Conservation (phyloP, 1,139 yeast genomes). For the Sugiyamaella xylanicola region DNA sequence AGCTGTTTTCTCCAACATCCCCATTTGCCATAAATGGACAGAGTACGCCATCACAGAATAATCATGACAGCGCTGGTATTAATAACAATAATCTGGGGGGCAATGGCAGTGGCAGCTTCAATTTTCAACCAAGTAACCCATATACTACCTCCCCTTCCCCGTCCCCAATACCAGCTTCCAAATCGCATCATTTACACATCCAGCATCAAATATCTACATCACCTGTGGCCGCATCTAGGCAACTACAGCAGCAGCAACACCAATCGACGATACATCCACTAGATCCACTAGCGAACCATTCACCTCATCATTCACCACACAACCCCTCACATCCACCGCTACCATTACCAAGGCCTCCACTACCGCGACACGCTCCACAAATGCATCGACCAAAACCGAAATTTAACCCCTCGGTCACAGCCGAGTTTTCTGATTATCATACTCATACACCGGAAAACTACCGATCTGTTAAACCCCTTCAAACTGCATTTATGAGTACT, state of each 20-base stretch:
- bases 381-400: conserved; percentile 24
- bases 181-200: conserved; percentile 14
- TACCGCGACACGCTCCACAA: conserved; percentile 7
- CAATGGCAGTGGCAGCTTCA: conserved; percentile 22
- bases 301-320: not conserved
- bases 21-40: conserved; percentile 18
- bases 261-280: not conserved
- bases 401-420: conserved; percentile 34
- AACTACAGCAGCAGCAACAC: conserved; percentile 1
- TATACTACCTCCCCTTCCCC: conserved; percentile 28
- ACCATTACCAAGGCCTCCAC: conserved; percentile 11
- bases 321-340: not conserved
- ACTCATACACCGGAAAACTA: conserved; percentile 51
- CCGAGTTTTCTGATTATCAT: conserved; percentile 37
- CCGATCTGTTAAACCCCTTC: conserved; percentile 77
- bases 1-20: conserved; percentile 20
- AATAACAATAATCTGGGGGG: conserved; percentile 17
- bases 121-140: conserved; percentile 16
- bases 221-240: conserved; percentile 7
- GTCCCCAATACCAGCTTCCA: conserved; percentile 23
- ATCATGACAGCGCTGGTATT: not conserved
- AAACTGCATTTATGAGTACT: conserved; percentile 77
- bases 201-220: conserved; percentile 13
- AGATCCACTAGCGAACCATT: not conserved
- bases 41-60: conserved; percentile 19